Base-by-base conservation (phyloP, 495 filamentous ascomycete species). In the Penicillium subrubescens region DNA sequence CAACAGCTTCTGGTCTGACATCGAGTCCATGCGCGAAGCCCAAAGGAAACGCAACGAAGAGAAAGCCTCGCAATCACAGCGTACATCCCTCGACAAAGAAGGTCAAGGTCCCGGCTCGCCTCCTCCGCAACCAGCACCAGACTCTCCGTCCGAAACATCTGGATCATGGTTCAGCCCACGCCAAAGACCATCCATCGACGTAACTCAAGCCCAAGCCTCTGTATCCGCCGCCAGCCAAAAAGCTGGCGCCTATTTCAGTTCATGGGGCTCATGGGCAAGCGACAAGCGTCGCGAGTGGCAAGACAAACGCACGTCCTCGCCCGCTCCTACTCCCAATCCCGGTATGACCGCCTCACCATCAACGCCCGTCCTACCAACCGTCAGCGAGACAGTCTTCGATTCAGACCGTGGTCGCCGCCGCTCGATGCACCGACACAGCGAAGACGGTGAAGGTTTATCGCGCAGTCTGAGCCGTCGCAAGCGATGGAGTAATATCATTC, bases 201-300 rank as follows among this genome's bases (percentile, higher is more conserved):
- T 88, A 14, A 77, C 79, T 11, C 86, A 89, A 66, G 87, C 90
- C 1, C 90, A 92, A 75, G 86, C 89, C 53, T 83, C 88, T 6
- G 84, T 88, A 15, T 84, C 82, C 60, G 87, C 87, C 2, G 91
- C 90, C 0, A 79, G 89, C 11, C 84, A 88, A 65, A 89, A 89
- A 65, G 94, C 94, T 11, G 86, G 92, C 19, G 90, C 94, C 6
- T 99, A 97, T 69, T 82, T 99, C 53, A 93, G 89, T 55, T 96
- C 92, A 29, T 98, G 96, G 96, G 89, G 93, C n/a, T 79, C 87
- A 2, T 99, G 95, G 95, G 94, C 94, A 7, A 88, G 87, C 33
- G 94, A 99, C 77, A 96, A 96, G 78, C 82, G 90, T 53, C 92
- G 90, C 70, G 81, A 81, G 53, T 85, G 81, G 84, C 81, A 82